These are phyloP conservation scores for Cornus kousa DNA, from an alignment of 148 eudicot species.

Conservation along the genomic window DNA sequence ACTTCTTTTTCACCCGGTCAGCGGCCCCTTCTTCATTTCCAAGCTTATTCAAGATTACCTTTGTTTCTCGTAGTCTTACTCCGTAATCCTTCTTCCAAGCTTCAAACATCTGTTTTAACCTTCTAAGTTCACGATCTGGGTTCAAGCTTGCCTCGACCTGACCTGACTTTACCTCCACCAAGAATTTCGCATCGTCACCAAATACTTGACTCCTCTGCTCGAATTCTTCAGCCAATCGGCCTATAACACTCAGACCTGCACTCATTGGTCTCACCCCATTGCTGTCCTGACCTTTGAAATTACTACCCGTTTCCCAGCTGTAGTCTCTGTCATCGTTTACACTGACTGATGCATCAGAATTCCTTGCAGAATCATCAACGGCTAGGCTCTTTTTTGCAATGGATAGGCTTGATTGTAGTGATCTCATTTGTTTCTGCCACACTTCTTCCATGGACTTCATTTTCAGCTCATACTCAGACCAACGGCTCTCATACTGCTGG, in stretches of 20 bases:
- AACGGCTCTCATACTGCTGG: conserved; percentile 85
- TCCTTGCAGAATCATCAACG: conserved; percentile 65
- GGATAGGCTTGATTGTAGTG: conserved; percentile 92
- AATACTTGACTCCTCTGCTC: conserved; percentile 93
- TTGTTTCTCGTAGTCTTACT: conserved; percentile 75
- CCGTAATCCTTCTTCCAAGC: conserved; percentile 96
- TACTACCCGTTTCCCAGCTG: conserved; percentile 53
- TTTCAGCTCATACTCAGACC: conserved; percentile 92
- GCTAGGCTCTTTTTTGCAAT: conserved; percentile 83
- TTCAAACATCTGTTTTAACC: conserved; percentile 87
- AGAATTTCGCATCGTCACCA: conserved; percentile 87
- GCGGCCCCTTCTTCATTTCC: conserved; percentile 56
- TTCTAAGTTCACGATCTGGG: conserved; percentile 78
- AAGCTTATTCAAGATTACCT: conserved; percentile 75
- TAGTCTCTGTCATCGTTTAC: conserved; percentile 45
- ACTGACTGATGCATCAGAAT: conserved; percentile 68
- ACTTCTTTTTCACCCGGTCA: conserved; percentile 67
- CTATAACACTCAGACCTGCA: conserved; percentile 77
- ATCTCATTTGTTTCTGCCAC: conserved; percentile 98
- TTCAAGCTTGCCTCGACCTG: conserved; percentile 72
- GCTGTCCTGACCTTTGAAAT: conserved; percentile 40
- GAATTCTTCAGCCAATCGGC: conserved; percentile 85
- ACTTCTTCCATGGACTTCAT: conserved; percentile 99
- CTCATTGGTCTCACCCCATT: conserved; percentile 58
- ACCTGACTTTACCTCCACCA: conserved; percentile 95